Evolutionary conservation across 169 alveolate species (phyloP), one percentile per base, ranked within the genome.

Genomic region (Eimeria falciformis): DNA sequence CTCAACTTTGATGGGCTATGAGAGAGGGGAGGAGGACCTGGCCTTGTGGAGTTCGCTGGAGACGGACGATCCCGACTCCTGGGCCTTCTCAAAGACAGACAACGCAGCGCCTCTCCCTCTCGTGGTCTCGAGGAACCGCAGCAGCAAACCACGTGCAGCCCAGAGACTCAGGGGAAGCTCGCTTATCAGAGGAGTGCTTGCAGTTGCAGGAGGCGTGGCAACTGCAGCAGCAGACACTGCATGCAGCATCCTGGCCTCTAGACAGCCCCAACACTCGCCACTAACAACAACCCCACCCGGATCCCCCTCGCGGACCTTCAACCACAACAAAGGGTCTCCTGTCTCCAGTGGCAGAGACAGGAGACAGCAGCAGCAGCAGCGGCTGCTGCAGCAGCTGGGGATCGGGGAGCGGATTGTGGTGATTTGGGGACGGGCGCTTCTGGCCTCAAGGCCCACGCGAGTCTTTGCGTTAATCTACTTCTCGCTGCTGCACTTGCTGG

Each of bases 201-300:
- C 84, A 3, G 84, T 75, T 21, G 84, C 84, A 17, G 62, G n/a
- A 3, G 29, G 84, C 84, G 84, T 75, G 17, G 84, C 84, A 17
- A 27, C 25, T 17, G 84, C 84, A 9, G 65, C 84, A 3, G 25
- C 62, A 3, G 62, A 75, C 14, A 75, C 84, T 3, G 84, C 84
- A 5, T 37, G 62, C 18, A 75, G 84, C 84, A 47, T 75, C 23
- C 27, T 45, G 62, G 84, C 66, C 3, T 18, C n/a, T n/a, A n/a
- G n/a, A n/a, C n/a, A n/a, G n/a, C n/a, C n/a, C n/a, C n/a, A n/a
- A n/a, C n/a, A n/a, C n/a, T n/a, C n/a, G n/a, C n/a, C n/a, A n/a
- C 53, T 23, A 11, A 18, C 66, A 43, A 1, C 37, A n/a, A 29
- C 33, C 25, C 73, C 25, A 62, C 73, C 73, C 25, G 73, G 33